Percentiles rank a stretch among this genome's conserved stretches.
phyloP scores from a whole-genome alignment of 2,329 filamentous ascomycete genomes.

The Aureobasidium leucospermi region DNA sequence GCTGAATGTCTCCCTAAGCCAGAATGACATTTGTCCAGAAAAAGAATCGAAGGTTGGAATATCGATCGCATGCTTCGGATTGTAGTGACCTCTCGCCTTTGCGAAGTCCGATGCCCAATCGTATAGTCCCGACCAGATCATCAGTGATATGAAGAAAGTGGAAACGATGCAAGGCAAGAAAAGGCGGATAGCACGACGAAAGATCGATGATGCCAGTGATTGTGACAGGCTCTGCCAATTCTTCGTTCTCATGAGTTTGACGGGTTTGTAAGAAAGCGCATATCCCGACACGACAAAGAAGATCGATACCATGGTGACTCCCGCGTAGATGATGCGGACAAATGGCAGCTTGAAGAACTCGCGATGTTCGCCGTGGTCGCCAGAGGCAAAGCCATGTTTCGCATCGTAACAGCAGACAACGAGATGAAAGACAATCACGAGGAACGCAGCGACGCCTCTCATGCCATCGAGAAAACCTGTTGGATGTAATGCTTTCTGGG shows the following conservation, averaged over 20 bases:
- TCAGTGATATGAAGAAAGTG: slow-evolving; percentile 18
- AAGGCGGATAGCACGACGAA: slow-evolving; percentile 17
- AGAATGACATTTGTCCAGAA: slow-evolving; percentile 19
- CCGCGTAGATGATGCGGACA: slow-evolving; percentile 45
- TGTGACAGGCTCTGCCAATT: slow-evolving; percentile 25
- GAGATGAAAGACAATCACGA: slow-evolving; percentile 14
- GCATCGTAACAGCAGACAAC: neutral
- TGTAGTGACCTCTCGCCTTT: slow-evolving; percentile 7
- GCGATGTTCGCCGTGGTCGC: slow-evolving; percentile 1
- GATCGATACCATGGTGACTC: slow-evolving; percentile 46
- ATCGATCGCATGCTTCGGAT: slow-evolving; percentile 11
- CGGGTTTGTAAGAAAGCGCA: slow-evolving; percentile 43
- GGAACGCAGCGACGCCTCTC: slow-evolving; percentile 15
- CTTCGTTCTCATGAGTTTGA: slow-evolving; percentile 16
- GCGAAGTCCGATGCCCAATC: slow-evolving; percentile 16
- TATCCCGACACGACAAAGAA: slow-evolving; percentile 59
- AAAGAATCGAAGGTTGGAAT: neutral
- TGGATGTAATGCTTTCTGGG: neutral
- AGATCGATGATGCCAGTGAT: slow-evolving; percentile 16
- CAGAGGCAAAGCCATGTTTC: slow-evolving; percentile 13
- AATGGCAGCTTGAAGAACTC: slow-evolving; percentile 43
- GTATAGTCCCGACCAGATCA: slow-evolving; percentile 7
- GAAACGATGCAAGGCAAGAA: slow-evolving; percentile 17
- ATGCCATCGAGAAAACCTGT: slow-evolving; percentile 15
- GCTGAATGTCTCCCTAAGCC: slow-evolving; percentile 32